Conservation (phyloP, 768 basidiomycete species). For the Pleurotus tuber-regium region DNA sequence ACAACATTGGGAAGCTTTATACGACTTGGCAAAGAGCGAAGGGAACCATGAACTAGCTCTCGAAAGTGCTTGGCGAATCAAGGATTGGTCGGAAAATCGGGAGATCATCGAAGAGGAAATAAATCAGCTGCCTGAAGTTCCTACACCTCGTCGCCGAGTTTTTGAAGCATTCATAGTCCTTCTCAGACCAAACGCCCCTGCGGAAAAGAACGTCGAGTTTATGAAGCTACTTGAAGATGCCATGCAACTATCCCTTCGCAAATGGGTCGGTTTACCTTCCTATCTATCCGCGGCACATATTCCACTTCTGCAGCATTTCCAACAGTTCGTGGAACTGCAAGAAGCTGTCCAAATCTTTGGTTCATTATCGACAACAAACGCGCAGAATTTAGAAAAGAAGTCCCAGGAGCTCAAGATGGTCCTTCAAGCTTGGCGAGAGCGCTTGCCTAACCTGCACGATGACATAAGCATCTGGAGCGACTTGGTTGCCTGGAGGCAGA, state of each 20-base stretch:
- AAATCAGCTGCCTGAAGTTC: conserved; percentile 74
- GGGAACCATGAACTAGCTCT: conserved; percentile 89
- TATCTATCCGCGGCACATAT: conserved; percentile 91
- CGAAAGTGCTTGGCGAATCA: conserved; percentile 93
- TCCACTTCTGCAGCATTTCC: conserved; percentile 94
- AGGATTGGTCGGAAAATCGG: conserved; percentile 85
- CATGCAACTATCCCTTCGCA: conserved; percentile 93
- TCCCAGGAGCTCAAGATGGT: conserved; percentile 95
- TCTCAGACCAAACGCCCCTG: conserved; percentile 75
- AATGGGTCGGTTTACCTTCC: conserved; percentile 89
- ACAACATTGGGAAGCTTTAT: conserved; percentile 95
- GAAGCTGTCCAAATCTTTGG: conserved; percentile 96
- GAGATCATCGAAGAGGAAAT: conserved; percentile 82
- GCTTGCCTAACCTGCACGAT: conserved; percentile 92
- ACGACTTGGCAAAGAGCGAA: conserved; percentile 87
- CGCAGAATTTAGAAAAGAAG: conserved; percentile 89
- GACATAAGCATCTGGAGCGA: conserved; percentile 99
- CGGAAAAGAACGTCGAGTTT: conserved; percentile 88
- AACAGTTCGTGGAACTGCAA: conserved; percentile 96
- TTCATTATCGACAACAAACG: conserved; percentile 81
- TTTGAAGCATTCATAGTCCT: conserved; percentile 94
- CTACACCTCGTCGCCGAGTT: conserved; percentile 94
- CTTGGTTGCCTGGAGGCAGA: conserved; percentile 98
- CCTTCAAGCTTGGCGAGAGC: conserved; percentile 94
- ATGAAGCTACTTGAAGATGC: conserved; percentile 89